phyloP scores from a whole-genome alignment of 1,284 basidiomycete genomes.

The Xerocomus minutiporus region DNA sequence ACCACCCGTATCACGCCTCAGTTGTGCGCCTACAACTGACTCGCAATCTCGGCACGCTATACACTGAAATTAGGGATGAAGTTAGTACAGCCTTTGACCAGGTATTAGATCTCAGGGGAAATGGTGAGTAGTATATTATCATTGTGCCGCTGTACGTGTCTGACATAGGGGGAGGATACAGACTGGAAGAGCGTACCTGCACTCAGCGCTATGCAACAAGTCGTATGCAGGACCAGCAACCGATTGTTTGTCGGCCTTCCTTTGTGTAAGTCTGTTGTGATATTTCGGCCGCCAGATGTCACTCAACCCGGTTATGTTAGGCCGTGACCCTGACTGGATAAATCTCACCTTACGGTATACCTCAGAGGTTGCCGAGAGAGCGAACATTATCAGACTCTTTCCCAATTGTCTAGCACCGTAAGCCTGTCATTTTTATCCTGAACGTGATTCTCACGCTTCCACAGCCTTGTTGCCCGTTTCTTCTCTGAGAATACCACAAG shows the following conservation, averaged over 20 bases:
- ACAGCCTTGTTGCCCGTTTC: slow-evolving; percentile 4
- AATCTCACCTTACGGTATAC: slow-evolving; percentile 36
- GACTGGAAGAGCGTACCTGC: slow-evolving; percentile 28
- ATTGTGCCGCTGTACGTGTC: neutral
- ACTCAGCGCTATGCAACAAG: slow-evolving; percentile 19
- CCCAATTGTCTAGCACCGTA: slow-evolving; percentile 39
- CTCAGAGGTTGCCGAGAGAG: slow-evolving; percentile 31
- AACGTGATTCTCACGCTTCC: neutral
- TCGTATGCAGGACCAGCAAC: slow-evolving; percentile 34
- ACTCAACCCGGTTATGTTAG: slow-evolving; percentile 20
- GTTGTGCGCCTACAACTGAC: slow-evolving; percentile 30
- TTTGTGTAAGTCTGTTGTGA: slow-evolving; percentile 27
- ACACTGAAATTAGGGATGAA: slow-evolving; percentile 33
- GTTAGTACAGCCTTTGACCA: slow-evolving; percentile 28
- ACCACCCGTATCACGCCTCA: slow-evolving; percentile 29
- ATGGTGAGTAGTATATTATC: slow-evolving; percentile 6
- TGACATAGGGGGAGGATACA: slow-evolving; percentile 5
- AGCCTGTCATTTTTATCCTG: slow-evolving; percentile 5
- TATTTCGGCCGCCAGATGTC: neutral
- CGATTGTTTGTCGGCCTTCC: slow-evolving; percentile 39
- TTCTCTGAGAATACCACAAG: slow-evolving; percentile 1
- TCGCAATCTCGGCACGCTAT: slow-evolving; percentile 26
- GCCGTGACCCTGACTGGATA: slow-evolving; percentile 37
- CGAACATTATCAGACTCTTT: slow-evolving; percentile 31
- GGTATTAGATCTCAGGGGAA: slow-evolving; percentile 6